Evolutionary conservation across 2,329 filamentous ascomycete genomes (phyloP), one percentile per base, ranked within the genome.

Genomic region (Fusarium temperatum): DNA sequence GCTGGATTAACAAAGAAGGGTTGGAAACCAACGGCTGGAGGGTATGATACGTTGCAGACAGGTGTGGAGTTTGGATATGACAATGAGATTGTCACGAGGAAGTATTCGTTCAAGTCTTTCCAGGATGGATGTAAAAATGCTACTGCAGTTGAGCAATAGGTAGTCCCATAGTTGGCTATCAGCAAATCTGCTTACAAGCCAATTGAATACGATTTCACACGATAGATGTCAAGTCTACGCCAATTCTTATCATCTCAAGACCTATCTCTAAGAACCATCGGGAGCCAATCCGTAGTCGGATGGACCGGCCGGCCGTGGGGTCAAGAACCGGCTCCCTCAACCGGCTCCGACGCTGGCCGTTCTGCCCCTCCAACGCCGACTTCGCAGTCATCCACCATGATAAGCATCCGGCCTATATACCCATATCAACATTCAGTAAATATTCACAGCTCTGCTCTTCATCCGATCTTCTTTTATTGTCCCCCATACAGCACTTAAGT

Each of bases 31-130:
- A 67, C 64, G 2, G 18, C 24, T 18, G 17, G 15, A 11, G 42
- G 44, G 20, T 17, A 44, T 22, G n/a, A 35, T 26, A 18, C 26
- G 10, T 24, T 60, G 35, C 64, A 67, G 0, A 38, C 20, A 0
- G 64, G 64, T 3, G 55, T 67, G 13, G 62, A 44, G 17, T 59
- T 67, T 59, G 64, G 62, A 2, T 67, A 44, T 0, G 30, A 66
- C 14, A 50, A 66, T 5, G 17, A 42, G 26, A 35, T 66, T 50
- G 38, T 59, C 1, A 39, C n/a, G 8, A 50, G 42, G 20, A 30
- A 47, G 8, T 67, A 67, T 35, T 2, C 24, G 4, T 67, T 63
- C 50, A 44, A 14, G 9, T 59, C 18, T 6, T 28, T 42, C 10
- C 50, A 45, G 20, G 14, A 24, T 9, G 51, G 51, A 10, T 67